A percentile compares a stretch with the other conserved stretches of the same genome.
Evolutionary conservation across 2,329 filamentous ascomycete genomes (phyloP).

Genomic region (Thermoascus crustaceus): DNA sequence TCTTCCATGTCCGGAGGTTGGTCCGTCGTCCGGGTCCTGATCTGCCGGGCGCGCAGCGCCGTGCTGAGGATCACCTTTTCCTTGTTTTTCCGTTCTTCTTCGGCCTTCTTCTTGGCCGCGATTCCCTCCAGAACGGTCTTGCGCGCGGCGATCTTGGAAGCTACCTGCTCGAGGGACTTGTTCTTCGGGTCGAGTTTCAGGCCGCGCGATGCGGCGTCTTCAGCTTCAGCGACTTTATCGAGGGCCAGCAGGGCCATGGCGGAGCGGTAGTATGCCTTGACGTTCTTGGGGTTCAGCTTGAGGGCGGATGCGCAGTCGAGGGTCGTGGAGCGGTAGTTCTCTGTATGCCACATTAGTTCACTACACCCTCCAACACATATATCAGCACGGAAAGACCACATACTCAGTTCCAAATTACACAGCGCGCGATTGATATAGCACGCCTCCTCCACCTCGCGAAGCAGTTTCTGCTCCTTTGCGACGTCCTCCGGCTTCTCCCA

Average conservation of each 20-base stretch:
- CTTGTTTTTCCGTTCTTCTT: conserved; percentile 39
- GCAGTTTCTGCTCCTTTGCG: conserved; percentile 52
- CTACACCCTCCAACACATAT: not conserved
- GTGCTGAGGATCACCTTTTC: conserved; percentile 56
- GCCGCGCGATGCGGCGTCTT: conserved; percentile 68
- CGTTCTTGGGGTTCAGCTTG: conserved; percentile 66
- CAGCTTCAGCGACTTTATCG: conserved; percentile 69
- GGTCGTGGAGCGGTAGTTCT: conserved; percentile 81
- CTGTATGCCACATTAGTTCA: conserved; percentile 33
- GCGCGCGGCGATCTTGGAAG: conserved; percentile 55
- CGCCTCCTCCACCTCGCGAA: conserved; percentile 61
- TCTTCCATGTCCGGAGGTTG: conserved; percentile 84
- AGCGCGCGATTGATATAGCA: conserved; percentile 82
- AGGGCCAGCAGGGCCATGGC: conserved; percentile 69
- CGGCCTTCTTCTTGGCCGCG: conserved; percentile 47
- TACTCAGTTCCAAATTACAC: conserved; percentile 76
- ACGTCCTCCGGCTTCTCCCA: conserved; percentile 44
- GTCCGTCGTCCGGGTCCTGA: conserved; percentile 58
- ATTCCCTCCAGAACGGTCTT: conserved; percentile 49
- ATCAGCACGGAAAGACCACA: conserved; percentile 11
- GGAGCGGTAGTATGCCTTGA: conserved; percentile 89
- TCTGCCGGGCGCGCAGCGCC: conserved; percentile 61
- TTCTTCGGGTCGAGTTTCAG: conserved; percentile 66
- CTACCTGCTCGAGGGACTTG: conserved; percentile 54
- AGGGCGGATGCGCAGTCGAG: conserved; percentile 75